A percentile compares a stretch with the other conserved stretches of the same genome.
phyloP scores from a whole-genome alignment of 2,329 filamentous ascomycete species.

The Dactylonectria estremocensis region DNA sequence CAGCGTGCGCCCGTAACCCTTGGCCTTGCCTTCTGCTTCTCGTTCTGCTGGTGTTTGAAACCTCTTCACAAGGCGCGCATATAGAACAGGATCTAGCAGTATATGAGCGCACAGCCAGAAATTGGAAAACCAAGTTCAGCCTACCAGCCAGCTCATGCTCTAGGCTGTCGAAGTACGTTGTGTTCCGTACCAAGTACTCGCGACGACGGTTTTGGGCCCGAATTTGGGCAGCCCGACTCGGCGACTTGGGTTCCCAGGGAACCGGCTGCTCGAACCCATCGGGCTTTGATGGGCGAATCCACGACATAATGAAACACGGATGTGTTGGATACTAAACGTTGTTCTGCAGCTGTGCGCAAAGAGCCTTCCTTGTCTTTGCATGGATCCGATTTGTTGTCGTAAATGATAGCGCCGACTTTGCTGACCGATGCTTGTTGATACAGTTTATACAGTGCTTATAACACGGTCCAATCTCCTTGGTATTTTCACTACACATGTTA shows the following conservation, averaged over 20 bases:
- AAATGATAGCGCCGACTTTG: slow-evolving; percentile 2
- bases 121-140: slow-evolving; percentile 27
- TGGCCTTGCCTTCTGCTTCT: slow-evolving; percentile 78
- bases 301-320: not conserved
- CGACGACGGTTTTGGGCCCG: slow-evolving; percentile 82
- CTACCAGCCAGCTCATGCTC: slow-evolving; percentile 71
- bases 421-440: not conserved
- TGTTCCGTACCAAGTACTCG: slow-evolving; percentile 80
- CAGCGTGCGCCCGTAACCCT: slow-evolving; percentile 84
- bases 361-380: not conserved
- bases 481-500: too few species aligned
- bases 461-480: not conserved
- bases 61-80: slow-evolving; percentile 83
- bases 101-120: slow-evolving; percentile 20
- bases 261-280: slow-evolving; percentile 54
- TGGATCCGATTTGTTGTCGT: not conserved
- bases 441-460: slow-evolving; percentile 5
- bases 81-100: slow-evolving; percentile 80
- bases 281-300: not conserved
- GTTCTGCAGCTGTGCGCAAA: not conserved
- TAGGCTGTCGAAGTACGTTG: slow-evolving; percentile 75
- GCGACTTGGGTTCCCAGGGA: slow-evolving; percentile 62
- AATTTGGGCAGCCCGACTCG: slow-evolving; percentile 62
- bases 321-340: not conserved
- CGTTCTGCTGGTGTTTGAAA: slow-evolving; percentile 83